Evolutionary conservation across 2,329 filamentous ascomycete genomes (phyloP).

Genomic region (Blumeria hordei): DNA sequence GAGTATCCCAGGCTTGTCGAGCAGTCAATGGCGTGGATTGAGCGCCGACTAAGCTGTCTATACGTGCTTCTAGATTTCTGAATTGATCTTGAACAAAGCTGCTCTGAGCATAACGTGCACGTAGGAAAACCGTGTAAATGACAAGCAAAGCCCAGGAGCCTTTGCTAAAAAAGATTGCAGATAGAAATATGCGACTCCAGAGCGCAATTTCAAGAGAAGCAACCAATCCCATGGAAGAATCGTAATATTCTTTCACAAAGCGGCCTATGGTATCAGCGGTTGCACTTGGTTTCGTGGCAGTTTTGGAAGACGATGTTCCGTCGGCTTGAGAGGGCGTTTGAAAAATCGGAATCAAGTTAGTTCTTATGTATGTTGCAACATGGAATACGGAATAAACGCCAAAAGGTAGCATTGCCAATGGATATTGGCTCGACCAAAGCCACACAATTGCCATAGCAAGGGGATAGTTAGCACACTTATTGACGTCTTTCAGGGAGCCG

Average conservation of each 20-base stretch:
- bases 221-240: slow-evolving; percentile 83
- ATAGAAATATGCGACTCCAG: slow-evolving; percentile 60
- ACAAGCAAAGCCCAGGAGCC: slow-evolving; percentile 72
- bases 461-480: slow-evolving; percentile 5
- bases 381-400: slow-evolving; percentile 97
- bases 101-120: slow-evolving; percentile 75
- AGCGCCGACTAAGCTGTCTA: slow-evolving; percentile 62
- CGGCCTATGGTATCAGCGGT: slow-evolving; percentile 63
- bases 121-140: slow-evolving; percentile 80
- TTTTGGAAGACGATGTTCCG: slow-evolving; percentile 30
- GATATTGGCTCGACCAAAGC: slow-evolving; percentile 76
- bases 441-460: slow-evolving; percentile 81
- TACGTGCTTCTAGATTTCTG: slow-evolving; percentile 41
- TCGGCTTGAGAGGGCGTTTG: slow-evolving; percentile 29
- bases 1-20: slow-evolving; percentile 53
- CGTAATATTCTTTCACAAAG: slow-evolving; percentile 97
- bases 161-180: slow-evolving; percentile 68
- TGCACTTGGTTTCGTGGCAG: slow-evolving; percentile 24
- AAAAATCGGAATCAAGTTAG: slow-evolving; percentile 74
- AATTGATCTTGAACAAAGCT: slow-evolving; percentile 75
- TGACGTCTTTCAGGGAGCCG: slow-evolving; percentile 1
- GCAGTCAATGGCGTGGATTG: slow-evolving; percentile 67
- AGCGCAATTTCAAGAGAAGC: slow-evolving; percentile 69
- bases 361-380: slow-evolving; percentile 85
- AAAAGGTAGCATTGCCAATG: slow-evolving; percentile 79